Conservation (phyloP, 176 grass and related monocot genomes). For the Rhipidocladum racemiflorum region DNA sequence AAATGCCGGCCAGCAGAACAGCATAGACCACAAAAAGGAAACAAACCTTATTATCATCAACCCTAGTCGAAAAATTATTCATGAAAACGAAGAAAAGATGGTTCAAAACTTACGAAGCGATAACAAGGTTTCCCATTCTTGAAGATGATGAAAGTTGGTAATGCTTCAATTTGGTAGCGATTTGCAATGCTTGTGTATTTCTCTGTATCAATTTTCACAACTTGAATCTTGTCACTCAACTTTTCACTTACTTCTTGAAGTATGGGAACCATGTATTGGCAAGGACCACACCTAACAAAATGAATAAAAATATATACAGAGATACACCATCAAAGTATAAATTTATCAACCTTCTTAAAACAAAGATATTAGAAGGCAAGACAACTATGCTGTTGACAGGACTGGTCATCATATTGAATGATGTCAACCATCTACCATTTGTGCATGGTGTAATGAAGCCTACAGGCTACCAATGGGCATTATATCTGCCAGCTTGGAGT, state of each 20-base stretch:
- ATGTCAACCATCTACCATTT: not conserved
- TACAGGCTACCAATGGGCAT: not conserved
- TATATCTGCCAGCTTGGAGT: not conserved
- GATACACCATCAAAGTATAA: not conserved
- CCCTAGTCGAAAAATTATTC: not conserved
- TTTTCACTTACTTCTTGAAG: constrained; percentile 91
- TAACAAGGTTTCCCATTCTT: constrained; percentile 85
- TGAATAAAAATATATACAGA: constrained; percentile 30
- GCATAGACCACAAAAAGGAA: not conserved
- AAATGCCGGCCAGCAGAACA: constrained; percentile 10
- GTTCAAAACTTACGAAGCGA: constrained; percentile 70
- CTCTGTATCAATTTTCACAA: constrained; percentile 99
- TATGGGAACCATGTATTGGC: constrained; percentile 96
- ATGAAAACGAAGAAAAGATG: not conserved
- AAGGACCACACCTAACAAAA: constrained; percentile 81
- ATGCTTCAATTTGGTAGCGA: constrained; percentile 71
- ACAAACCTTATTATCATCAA: not conserved
- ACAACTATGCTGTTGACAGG: not conserved
- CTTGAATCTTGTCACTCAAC: constrained; percentile 75
- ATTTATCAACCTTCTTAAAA: not conserved
- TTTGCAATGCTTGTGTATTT: constrained; percentile 83
- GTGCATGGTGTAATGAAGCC: not conserved
- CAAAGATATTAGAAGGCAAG: not conserved
- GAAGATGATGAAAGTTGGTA: constrained; percentile 96
- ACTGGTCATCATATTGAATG: not conserved